Conservation (phyloP, 371 early-diverging fungal species). For the Cokeromyces recurvatus region DNA sequence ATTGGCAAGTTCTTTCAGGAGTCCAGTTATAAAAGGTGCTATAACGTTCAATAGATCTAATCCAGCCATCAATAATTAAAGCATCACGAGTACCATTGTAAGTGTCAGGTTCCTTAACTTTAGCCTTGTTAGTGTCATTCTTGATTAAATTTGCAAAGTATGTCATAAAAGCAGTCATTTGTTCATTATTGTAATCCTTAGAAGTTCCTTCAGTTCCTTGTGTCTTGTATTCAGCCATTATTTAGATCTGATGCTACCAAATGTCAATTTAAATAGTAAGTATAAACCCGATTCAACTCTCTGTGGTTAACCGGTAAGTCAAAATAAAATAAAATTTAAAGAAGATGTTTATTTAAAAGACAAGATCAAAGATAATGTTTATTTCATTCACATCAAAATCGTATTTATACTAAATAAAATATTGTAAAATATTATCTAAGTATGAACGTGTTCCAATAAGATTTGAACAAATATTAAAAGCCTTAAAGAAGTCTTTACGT, state of each 20-base stretch:
- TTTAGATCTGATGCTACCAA: conserved; percentile 1
- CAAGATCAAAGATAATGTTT: too few species aligned
- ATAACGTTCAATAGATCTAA: neutral
- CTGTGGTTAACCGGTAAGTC: too few species aligned
- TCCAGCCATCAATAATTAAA: conserved; percentile 3
- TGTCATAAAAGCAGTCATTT: neutral
- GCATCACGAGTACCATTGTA: conserved; percentile 1
- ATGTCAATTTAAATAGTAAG: neutral
- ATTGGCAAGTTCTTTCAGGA: neutral
- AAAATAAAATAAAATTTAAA: too few species aligned
- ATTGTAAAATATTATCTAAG: too few species aligned
- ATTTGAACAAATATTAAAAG: too few species aligned
- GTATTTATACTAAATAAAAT: too few species aligned
- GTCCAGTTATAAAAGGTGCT: neutral
- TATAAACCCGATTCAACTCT: too few species aligned
- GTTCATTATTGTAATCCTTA: neutral
- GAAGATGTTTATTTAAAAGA: too few species aligned
- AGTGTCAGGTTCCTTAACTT: neutral
- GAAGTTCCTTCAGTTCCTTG: neutral
- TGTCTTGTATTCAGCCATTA: neutral
- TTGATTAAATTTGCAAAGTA: neutral
- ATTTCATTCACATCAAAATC: too few species aligned
- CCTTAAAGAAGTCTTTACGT: too few species aligned
- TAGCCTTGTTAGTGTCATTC: neutral
- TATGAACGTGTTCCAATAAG: too few species aligned